Percentiles rank a stretch among this genome's conserved stretches.
These are phyloP conservation scores for Monilinia fructigena DNA, from an alignment of 2,329 filamentous ascomycete species.

Conservation along the genomic window DNA sequence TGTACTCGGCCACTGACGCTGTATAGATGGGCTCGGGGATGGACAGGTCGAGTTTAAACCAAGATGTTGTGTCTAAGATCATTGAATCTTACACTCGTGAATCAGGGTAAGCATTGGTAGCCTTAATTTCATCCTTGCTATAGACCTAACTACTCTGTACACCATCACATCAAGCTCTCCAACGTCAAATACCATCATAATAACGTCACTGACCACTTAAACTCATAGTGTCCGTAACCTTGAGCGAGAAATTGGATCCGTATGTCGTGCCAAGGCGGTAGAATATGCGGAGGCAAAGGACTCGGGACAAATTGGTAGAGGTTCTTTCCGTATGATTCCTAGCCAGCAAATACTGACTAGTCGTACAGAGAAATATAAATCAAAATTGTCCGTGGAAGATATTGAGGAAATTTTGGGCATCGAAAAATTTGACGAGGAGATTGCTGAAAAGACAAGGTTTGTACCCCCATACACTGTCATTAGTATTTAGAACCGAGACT, in stretches of 20 bases:
- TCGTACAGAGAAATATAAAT: slow-evolving; percentile 61
- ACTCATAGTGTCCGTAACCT: slow-evolving; percentile 79
- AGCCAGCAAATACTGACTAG: slow-evolving; percentile 20
- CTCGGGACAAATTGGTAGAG: slow-evolving; percentile 48
- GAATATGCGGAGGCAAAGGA: slow-evolving; percentile 92
- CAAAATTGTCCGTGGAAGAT: slow-evolving; percentile 72
- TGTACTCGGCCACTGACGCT: slow-evolving; percentile 29
- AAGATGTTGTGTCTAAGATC: slow-evolving; percentile 88
- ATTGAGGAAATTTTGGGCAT: slow-evolving; percentile 89
- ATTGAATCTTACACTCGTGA: slow-evolving; percentile 97
- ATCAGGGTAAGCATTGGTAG: slow-evolving; percentile 46
- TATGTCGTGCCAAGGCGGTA: slow-evolving; percentile 93
- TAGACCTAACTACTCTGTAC: not conserved
- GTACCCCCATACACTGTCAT: slow-evolving; percentile 10
- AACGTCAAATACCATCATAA: not conserved
- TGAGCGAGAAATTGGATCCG: slow-evolving; percentile 90
- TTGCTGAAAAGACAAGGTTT: slow-evolving; percentile 72
- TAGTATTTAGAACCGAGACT: slow-evolving; percentile 24
- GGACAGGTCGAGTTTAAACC: slow-evolving; percentile 74
- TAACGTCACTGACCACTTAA: slow-evolving; percentile 20
- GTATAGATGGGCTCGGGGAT: slow-evolving; percentile 65
- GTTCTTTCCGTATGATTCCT: not conserved
- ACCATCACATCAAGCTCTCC: not conserved
- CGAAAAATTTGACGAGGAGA: slow-evolving; percentile 92
- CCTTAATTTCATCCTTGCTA: not conserved